Base-by-base conservation (phyloP, 305 asterid genomes). In the Stenogyne calaminthoides region DNA sequence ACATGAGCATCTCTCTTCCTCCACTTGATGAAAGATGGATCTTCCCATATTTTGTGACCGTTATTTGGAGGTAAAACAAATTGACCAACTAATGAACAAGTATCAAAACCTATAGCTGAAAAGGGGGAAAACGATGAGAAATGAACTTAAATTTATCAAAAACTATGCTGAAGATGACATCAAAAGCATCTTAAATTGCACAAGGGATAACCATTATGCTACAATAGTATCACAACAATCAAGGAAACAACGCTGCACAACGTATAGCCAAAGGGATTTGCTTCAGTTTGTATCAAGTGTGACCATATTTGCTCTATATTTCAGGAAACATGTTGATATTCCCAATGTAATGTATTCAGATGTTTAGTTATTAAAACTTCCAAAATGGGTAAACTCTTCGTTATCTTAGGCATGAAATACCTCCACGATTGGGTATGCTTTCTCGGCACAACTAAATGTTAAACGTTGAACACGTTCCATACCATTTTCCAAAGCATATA, bases 1-100 rank as follows among this genome's bases (percentile, higher is more conserved):
- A 95, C 96, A 82, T 95, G 99, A 72, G 95, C 90, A 70, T 92
- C 96, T 74, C 96, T 80, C 82, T 95, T 95, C 81, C 93, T 89
- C 98, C 99, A 92, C 82, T 89, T 95, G 86, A 92, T 79, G 79
- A 95, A 88, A 19, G 95, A 78, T 15, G 99, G 97, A 84, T 95
- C 98, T 77, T 92, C 99, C 98, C 98, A 95, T 68, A 79, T 83
- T 85, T 92, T 90, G 66, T 83, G 73, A 66, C 86, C 89, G 75
- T 59, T 90, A 67, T 71, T 88, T 14, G 90, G 83, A 79, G 94
- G 84, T 44, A 86, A 72, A 80, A 82, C 80, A 76, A 95, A 79
- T 77, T 86, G 97, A 78, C 86, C 87, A 72, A 84, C 73, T 76
- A 84, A 69, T 64, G 96, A 92, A 65, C 86, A 72, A 51, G 59